phyloP scores from a whole-genome alignment of 306 rosid species.

The Pterocarpus macrocarpus region DNA sequence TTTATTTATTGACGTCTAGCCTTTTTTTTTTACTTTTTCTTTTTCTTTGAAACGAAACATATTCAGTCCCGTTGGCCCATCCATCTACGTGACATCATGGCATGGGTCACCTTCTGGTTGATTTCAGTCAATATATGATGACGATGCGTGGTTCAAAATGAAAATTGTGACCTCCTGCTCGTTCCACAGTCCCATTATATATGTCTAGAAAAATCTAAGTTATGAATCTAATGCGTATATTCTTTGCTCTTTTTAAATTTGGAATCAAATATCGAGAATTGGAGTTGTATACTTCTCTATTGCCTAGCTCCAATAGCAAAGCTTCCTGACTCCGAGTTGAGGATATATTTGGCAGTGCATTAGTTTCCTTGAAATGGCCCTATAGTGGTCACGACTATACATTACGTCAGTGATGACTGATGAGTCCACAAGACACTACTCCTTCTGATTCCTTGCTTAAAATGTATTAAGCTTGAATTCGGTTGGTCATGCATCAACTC shows the following conservation, averaged over 20 bases:
- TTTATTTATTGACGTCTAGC: too few species aligned
- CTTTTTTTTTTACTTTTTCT: too few species aligned
- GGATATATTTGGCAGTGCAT: neutral
- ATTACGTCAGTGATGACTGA: neutral
- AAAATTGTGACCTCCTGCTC: neutral
- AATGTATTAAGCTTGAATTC: neutral
- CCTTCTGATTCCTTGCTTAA: neutral
- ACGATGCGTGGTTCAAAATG: neutral
- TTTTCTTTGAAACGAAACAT: neutral
- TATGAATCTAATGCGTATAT: neutral
- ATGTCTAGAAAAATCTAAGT: neutral
- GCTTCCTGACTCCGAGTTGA: neutral
- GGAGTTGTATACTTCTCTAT: neutral
- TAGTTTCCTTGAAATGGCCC: neutral
- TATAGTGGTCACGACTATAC: neutral
- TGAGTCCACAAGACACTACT: neutral
- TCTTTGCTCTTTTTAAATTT: neutral
- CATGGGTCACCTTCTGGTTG: neutral
- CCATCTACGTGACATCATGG: conserved; percentile 7
- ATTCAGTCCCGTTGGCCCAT: neutral
- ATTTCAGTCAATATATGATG: neutral
- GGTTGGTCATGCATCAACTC: neutral
- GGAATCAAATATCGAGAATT: neutral
- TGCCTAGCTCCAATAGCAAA: neutral
- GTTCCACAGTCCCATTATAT: neutral